Evolutionary conservation across 2,329 filamentous ascomycete species (phyloP), one percentile per base, ranked within the genome.

Genomic region (Pseudogymnoascus verrucosus): DNA sequence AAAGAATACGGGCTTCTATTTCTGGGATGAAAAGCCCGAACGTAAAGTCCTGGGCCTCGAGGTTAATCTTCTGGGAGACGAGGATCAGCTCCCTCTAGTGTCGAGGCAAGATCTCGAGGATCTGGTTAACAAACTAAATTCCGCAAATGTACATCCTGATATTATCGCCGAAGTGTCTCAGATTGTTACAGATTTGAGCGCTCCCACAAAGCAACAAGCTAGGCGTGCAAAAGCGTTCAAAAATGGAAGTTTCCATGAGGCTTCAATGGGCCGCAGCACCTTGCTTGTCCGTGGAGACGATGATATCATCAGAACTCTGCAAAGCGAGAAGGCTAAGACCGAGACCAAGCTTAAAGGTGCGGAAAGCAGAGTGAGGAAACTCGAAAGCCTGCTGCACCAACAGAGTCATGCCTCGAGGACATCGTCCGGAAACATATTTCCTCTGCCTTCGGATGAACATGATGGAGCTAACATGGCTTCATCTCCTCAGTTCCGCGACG

Each of bases 151-250:
- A 0, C 87, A 93, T 64, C 78, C 85, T 4, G 79, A 80, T 1
- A 79, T 93, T 65, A 79, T 91, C 1, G 82, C 87, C 10, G 90
- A 96, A 61, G 81, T 98, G 36, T 79, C 81, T 3, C 90, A 91
- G 71, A 84, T 92, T 16, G 83, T 96, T 65, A 86, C 87, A 65
- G 92, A 96, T 62, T 80, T 98, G 12, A 88, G 88, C 72, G 85
- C 84, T 63, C 92, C 93, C 2, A 95, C 91, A 0, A 91, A 89
- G 69, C 91, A 95, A 73, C 93, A 96, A 72, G 85, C 88, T 65
- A 93, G 91, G 75, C 86, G 91, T 64, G 85, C 95, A 5, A 96
- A 93, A 74, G 92, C 91, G 4, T 98, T 99, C 79, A 97, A 97
- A 73, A 95, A 96, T 72, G 95, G 95, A 14, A 98, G 95, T 72